phyloP scores from a whole-genome alignment of 176 grass and related monocot genomes.

The Poa annua region DNA sequence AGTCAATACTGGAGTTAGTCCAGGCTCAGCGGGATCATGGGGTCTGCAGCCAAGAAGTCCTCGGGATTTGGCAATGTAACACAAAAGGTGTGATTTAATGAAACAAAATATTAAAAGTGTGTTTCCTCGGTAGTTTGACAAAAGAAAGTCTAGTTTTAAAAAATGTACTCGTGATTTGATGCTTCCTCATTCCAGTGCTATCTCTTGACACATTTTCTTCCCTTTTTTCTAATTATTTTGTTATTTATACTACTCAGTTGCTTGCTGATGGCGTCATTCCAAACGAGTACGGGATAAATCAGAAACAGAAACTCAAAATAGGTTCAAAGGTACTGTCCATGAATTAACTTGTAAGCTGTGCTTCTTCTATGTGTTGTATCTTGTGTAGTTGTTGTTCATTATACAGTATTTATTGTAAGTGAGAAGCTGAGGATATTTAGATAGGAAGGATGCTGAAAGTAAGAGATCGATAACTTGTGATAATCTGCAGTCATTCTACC shows the following conservation, averaged over 20 bases:
- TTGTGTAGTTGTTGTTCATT: slow-evolving; percentile 21
- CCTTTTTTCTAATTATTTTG: slow-evolving; percentile 36
- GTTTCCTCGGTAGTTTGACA: not conserved
- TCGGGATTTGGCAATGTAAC: not conserved
- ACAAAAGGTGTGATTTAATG: not conserved
- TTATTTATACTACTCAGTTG: slow-evolving; percentile 59
- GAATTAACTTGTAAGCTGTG: not conserved
- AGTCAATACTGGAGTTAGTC: not conserved
- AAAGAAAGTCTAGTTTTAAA: not conserved
- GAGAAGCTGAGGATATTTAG: slow-evolving; percentile 2
- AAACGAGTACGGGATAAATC: slow-evolving; percentile 95
- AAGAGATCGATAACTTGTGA: slow-evolving; percentile 27
- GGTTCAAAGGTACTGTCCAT: slow-evolving; percentile 76
- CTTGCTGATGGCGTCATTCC: slow-evolving; percentile 97
- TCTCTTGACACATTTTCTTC: slow-evolving; percentile 19
- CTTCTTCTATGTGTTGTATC: slow-evolving; percentile 17
- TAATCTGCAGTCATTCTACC: slow-evolving; percentile 19
- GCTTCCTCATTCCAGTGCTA: slow-evolving; percentile 19
- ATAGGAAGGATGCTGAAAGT: slow-evolving; percentile 25
- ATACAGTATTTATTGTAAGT: not conserved
- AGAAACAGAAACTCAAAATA: slow-evolving; percentile 92
- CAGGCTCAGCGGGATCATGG: not conserved
- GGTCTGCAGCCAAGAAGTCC: not conserved
- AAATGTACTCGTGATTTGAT: slow-evolving; percentile 2
- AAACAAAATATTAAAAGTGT: slow-evolving; percentile 8